Conservation (phyloP, 192 early-diverging fungal species). For the Coemansia sp. region DNA sequence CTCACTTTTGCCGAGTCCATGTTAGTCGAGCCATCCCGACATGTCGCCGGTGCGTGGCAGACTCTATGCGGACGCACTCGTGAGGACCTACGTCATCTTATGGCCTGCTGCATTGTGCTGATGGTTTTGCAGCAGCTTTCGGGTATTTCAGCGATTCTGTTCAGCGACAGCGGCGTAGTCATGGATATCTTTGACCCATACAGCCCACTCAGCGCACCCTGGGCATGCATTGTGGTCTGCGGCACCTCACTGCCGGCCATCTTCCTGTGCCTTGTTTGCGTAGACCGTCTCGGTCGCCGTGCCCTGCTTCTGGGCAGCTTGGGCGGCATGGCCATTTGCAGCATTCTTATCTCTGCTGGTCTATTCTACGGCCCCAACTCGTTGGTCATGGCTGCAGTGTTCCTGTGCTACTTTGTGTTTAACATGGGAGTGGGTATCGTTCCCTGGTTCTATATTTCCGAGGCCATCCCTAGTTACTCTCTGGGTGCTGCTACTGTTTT, state of each 20-base stretch:
- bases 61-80: conserved; percentile 32
- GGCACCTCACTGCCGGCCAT: conserved; percentile 60
- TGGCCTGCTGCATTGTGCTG: conserved; percentile 56
- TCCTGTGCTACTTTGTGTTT: conserved; percentile 69
- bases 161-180: conserved; percentile 60
- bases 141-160: conserved; percentile 69
- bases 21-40: conserved; percentile 3
- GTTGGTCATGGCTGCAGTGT: conserved; percentile 59
- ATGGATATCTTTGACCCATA: conserved; percentile 59
- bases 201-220: conserved; percentile 27
- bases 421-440: conserved; percentile 75
- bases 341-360: conserved; percentile 59
- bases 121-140: conserved; percentile 68
- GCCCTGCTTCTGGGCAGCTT: conserved; percentile 62
- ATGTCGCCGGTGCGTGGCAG: conserved; percentile 15
- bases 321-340: conserved; percentile 59
- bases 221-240: conserved; percentile 59
- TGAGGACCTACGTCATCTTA: conserved; percentile 44
- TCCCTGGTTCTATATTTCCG: conserved; percentile 74
- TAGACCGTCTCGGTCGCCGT: conserved; percentile 67
- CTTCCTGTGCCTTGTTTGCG: conserved; percentile 56
- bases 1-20: conserved; percentile 9
- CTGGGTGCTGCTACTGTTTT: conserved; percentile 62
- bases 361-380: conserved; percentile 47
- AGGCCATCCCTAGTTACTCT: conserved; percentile 68